Base-by-base conservation (phyloP, 257 asterid genomes). In the Euphrasia confusa region DNA sequence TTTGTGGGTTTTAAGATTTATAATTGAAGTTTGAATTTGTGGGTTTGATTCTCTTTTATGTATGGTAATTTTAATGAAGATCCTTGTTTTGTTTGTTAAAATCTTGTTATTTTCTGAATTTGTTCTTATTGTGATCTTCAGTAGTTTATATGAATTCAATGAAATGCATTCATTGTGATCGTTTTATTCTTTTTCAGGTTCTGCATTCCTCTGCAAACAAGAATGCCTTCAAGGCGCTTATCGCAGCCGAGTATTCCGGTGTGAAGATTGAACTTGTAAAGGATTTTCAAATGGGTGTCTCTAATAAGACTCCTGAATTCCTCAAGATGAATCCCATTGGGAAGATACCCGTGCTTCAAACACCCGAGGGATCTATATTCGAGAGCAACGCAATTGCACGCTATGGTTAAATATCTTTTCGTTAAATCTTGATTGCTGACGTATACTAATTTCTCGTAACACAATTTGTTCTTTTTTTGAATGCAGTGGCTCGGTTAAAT, bases 381-480 rank as follows among this genome's bases (percentile, higher is more conserved):
- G 95, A 89, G 76, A 89, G 93, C 76, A 89, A 86, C 61, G 96
- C 96, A 11, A 89, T 89, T 75, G 95, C 97, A 2, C 90, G 95
- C 26, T 89, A 89, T 74, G 95, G 93, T 89, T 57, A 44, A 12
- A 12, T 45, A 2, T 12, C 50, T 10, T 64, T 27, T 44, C 60
- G 42, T 30, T 39, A 9, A 37, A 5, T 13, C 56, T 60, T 48
- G 10, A 24, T 47, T 27, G 17, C 3, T 50, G 24, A 24, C 0
- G 0, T 44, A 3, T 54, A 24, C 32, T 21, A 40, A 15, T 10
- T 57, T 54, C 52, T 7, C 1, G 55, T 68, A 44, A 68, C 71
- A 30, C 67, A 13, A 44, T 42, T 21, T 26, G n/a, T n/a, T n/a
- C n/a, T n/a, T 45, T 52, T 7, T 44, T 60, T 28, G 11, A 42